Base-by-base conservation (phyloP, 2,329 filamentous ascomycete species). In the Botrytis elliptica region DNA sequence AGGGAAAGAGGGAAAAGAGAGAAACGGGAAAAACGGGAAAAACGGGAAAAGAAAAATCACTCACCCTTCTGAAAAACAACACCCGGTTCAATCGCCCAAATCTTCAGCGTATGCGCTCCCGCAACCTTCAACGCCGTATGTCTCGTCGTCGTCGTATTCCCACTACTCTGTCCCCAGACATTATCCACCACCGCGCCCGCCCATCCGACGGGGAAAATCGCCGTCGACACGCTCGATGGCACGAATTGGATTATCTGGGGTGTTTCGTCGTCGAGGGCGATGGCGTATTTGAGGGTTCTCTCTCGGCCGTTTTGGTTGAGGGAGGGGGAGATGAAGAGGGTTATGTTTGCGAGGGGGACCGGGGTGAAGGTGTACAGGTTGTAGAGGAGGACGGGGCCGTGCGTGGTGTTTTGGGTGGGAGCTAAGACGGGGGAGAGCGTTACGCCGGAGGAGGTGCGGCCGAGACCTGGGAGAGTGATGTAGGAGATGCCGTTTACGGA, bases 331-430 rank as follows among this genome's bases (percentile, higher is more conserved):
- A 90, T 83, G 79, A 85, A 85, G 4, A 89, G 82, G 0, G 86
- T 85, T 1, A 85, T 81, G 8, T 84, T 80, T 2, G 76, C 75
- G 4, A 72, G 46, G 12, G 76, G 65, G 33, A 80, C 80, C 73
- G 85, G 84, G 62, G 86, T 88, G 82, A 90, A 91, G 20, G 89
- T 84, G 80, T 89, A 91, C 74, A 92, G 78, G 70, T 87, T 84
- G 79, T 91, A 92, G 76, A 89, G 86, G 14, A 92, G 84, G 7
- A 85, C 85, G 0, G 89, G 89, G 0, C 84, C 86, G 18, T 20
- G 84, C 83, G 4, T 83, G 0, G 86, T 79, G 3, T 84, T 82
- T 49, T 89, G 84, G 25, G 87, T 87, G 59, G 85, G 83, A 0
- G 86, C 84, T 33, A 85, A 83, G 46, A 85, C 84, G 1, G 89